phyloP scores from a whole-genome alignment of 176 grass and related monocot species.

The Triticum aestivum region DNA sequence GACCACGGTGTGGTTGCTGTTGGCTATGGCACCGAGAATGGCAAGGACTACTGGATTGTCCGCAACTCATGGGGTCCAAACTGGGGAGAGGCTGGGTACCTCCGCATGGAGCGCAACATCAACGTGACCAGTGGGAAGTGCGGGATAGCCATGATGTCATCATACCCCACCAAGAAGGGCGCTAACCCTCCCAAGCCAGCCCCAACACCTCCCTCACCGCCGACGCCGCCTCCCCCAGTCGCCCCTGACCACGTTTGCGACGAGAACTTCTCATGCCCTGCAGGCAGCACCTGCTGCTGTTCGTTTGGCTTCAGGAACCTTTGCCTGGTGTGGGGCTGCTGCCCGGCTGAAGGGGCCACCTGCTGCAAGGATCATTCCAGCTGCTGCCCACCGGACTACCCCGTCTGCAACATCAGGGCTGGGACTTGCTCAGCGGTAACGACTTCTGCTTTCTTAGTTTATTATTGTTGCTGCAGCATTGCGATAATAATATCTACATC shows the following conservation, averaged over 20 bases:
- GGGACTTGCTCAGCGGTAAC: constrained; percentile 72
- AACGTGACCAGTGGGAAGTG: constrained; percentile 57
- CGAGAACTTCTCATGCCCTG: constrained; percentile 40
- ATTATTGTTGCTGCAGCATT: neutral
- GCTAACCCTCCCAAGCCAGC: constrained; percentile 66
- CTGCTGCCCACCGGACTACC: constrained; percentile 82
- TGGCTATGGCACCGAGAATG: constrained; percentile 75
- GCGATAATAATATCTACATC: neutral
- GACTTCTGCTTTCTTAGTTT: neutral
- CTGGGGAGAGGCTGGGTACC: constrained; percentile 85
- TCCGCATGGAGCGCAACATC: constrained; percentile 82
- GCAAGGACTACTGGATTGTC: constrained; percentile 89
- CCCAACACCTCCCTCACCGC: constrained; percentile 51
- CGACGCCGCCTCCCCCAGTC: constrained; percentile 45
- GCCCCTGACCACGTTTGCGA: constrained; percentile 50
- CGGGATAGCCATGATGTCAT: constrained; percentile 81
- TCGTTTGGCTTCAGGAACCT: constrained; percentile 42
- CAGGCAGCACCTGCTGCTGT: constrained; percentile 86
- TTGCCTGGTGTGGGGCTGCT: constrained; percentile 89
- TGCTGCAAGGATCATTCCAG: constrained; percentile 86
- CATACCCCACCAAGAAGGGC: constrained; percentile 78
- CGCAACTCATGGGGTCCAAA: constrained; percentile 83
- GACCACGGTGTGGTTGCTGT: constrained; percentile 82
- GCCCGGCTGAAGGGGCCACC: constrained; percentile 57
- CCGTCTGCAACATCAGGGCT: constrained; percentile 62